Conservation (phyloP, 1,284 basidiomycete species). For the Pseudozyma thailandica region DNA sequence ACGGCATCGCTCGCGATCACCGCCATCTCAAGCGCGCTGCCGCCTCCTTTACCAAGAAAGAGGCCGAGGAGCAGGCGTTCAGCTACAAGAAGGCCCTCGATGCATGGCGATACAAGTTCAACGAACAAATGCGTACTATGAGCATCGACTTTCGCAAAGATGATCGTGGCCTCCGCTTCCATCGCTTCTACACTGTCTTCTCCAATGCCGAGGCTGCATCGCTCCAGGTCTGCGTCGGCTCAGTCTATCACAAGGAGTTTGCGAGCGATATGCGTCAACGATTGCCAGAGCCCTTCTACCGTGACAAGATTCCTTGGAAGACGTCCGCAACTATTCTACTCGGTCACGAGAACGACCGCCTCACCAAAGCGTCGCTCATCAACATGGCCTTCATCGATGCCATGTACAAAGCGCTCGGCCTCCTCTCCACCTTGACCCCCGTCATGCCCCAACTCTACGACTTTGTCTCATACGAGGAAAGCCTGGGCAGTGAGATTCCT, state of each 20-base stretch:
- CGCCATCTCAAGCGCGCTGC: constrained; percentile 38
- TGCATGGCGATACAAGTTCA: constrained; percentile 46
- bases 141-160: constrained; percentile 36
- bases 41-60: constrained; percentile 28
- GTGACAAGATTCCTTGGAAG: constrained; percentile 33
- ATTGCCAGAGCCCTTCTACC: constrained; percentile 27
- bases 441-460: constrained; percentile 45
- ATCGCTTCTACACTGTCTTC: constrained; percentile 45
- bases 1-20: constrained; percentile 29
- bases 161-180: constrained; percentile 36
- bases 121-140: constrained; percentile 48
- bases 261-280: constrained; percentile 37
- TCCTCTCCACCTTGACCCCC: constrained; percentile 32
- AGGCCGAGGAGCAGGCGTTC: constrained; percentile 33
- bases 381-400: constrained; percentile 38
- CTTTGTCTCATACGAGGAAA: constrained; percentile 40
- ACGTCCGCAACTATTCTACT: constrained; percentile 30
- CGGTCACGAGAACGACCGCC: constrained; percentile 31
- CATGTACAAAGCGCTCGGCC: constrained; percentile 36
- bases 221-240: constrained; percentile 32
- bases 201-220: constrained; percentile 38
- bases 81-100: constrained; percentile 40
- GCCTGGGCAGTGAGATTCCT: constrained; percentile 34
- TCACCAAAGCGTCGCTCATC: constrained; percentile 44
- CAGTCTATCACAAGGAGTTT: constrained; percentile 44